Evolutionary conservation across 2,329 filamentous ascomycete genomes (phyloP).

Genomic region (Lecanosticta acicola): DNA sequence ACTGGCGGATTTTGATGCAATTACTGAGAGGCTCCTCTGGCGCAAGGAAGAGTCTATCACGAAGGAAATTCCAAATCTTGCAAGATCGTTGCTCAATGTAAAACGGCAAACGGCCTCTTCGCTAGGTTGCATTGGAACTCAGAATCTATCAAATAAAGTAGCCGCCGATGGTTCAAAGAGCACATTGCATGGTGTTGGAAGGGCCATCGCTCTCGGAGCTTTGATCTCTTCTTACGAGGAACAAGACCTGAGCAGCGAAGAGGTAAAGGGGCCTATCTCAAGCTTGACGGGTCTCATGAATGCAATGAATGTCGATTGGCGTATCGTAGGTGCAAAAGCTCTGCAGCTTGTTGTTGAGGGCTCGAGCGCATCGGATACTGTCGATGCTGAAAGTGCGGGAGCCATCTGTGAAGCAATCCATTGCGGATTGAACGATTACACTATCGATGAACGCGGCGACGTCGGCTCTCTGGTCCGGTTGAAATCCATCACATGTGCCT

Average conservation of each 20-base stretch:
- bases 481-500: conserved; percentile 65
- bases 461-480: conserved; percentile 80
- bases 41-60: conserved; percentile 28
- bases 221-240: conserved; percentile 15
- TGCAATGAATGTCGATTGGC: conserved; percentile 39
- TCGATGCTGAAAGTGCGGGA: conserved; percentile 5
- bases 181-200: conserved; percentile 37
- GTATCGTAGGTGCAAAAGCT: conserved; percentile 39
- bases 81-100: conserved; percentile 13
- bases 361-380: not conserved
- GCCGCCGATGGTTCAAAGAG: conserved; percentile 35
- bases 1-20: conserved; percentile 15
- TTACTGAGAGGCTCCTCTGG: conserved; percentile 24
- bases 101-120: conserved; percentile 8
- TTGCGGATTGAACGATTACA: conserved; percentile 74
- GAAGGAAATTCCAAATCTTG: conserved; percentile 21
- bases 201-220: conserved; percentile 42
- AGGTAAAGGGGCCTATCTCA: conserved; percentile 27
- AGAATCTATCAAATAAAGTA: conserved; percentile 18
- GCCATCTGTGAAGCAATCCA: conserved; percentile 26
- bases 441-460: conserved; percentile 81
- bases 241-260: conserved; percentile 15
- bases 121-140: conserved; percentile 20
- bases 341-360: conserved; percentile 27
- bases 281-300: conserved; percentile 29